Evolutionary conservation across 306 rosid species (phyloP).

Genomic region (Vigna angularis): DNA sequence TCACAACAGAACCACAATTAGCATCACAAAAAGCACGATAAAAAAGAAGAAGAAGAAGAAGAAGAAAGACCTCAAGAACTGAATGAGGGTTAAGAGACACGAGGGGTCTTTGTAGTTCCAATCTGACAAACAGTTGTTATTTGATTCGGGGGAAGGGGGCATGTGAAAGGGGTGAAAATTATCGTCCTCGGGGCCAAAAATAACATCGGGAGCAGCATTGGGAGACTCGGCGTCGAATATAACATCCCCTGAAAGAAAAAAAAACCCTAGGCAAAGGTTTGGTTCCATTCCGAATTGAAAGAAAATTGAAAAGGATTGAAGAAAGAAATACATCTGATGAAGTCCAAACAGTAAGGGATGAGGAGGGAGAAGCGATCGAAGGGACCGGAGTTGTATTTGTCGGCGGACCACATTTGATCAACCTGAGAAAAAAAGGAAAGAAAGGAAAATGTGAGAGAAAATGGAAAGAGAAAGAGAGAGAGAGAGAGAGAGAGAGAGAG

Average conservation of each 20-base stretch:
- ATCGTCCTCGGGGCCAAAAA: constrained; percentile 85
- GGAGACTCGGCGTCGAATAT: constrained; percentile 71
- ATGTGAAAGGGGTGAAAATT: constrained; percentile 69
- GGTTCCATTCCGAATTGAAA: background rate
- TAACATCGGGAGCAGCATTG: constrained; percentile 75
- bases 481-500: background rate
- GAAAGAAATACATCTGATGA: constrained; percentile 75
- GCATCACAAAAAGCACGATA: too few species aligned
- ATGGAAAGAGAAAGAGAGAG: background rate
- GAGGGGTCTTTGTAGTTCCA: constrained; percentile 85
- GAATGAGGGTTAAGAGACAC: constrained; percentile 71
- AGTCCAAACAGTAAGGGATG: constrained; percentile 88
- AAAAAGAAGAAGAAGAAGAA: background rate
- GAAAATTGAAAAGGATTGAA: background rate
- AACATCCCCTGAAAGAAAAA: constrained; percentile 70
- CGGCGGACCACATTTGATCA: constrained; percentile 87
- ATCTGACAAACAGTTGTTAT: constrained; percentile 45
- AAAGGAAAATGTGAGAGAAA: background rate
- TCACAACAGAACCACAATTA: background rate
- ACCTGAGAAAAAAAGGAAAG: constrained; percentile 53
- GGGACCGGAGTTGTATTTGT: constrained; percentile 59
- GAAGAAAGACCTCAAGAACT: constrained; percentile 64
- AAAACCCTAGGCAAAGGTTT: constrained; percentile 20
- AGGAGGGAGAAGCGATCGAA: constrained; percentile 84
- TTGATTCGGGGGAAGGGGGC: constrained; percentile 36